phyloP scores from a whole-genome alignment of 2,329 filamentous ascomycete species.

The Arthroderma sp. region DNA sequence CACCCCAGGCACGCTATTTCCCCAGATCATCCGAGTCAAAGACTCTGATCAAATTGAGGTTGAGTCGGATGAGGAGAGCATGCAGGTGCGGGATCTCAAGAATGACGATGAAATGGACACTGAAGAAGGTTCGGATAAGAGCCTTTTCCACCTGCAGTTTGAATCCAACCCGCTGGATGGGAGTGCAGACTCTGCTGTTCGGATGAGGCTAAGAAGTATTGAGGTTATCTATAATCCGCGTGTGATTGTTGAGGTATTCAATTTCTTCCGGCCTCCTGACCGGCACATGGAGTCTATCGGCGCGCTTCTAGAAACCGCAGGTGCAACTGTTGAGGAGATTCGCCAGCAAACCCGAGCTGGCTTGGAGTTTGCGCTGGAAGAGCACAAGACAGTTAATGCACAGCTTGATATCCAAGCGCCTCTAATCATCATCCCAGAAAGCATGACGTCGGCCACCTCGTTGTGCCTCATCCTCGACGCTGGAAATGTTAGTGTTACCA shows the following conservation, averaged over 20 bases:
- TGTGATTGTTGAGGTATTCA: slow-evolving; percentile 77
- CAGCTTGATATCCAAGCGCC: slow-evolving; percentile 91
- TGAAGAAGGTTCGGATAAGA: slow-evolving; percentile 45
- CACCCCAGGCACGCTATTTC: slow-evolving; percentile 77
- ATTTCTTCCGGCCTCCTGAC: slow-evolving; percentile 93
- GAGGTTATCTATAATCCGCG: slow-evolving; percentile 97
- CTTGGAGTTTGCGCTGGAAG: slow-evolving; percentile 87
- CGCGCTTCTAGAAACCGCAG: slow-evolving; percentile 87
- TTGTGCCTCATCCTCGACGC: slow-evolving; percentile 91
- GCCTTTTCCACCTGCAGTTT: slow-evolving; percentile 83
- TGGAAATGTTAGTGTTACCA: slow-evolving; percentile 87
- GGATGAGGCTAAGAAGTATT: slow-evolving; percentile 82
- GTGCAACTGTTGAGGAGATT: slow-evolving; percentile 87
- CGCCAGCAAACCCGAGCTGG: slow-evolving; percentile 92
- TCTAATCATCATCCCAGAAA: slow-evolving; percentile 90
- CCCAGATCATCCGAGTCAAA: slow-evolving; percentile 92
- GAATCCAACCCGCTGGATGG: slow-evolving; percentile 92
- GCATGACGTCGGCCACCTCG: slow-evolving; percentile 65
- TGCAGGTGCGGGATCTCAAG: slow-evolving; percentile 27
- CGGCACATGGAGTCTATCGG: slow-evolving; percentile 97
- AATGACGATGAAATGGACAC: slow-evolving; percentile 34
- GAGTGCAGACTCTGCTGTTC: slow-evolving; percentile 79
- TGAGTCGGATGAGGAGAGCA: slow-evolving; percentile 19
- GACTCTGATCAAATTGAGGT: slow-evolving; percentile 51
- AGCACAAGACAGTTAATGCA: slow-evolving; percentile 96